phyloP scores from a whole-genome alignment of 2,329 filamentous ascomycete genomes.

The Phoma sp. region DNA sequence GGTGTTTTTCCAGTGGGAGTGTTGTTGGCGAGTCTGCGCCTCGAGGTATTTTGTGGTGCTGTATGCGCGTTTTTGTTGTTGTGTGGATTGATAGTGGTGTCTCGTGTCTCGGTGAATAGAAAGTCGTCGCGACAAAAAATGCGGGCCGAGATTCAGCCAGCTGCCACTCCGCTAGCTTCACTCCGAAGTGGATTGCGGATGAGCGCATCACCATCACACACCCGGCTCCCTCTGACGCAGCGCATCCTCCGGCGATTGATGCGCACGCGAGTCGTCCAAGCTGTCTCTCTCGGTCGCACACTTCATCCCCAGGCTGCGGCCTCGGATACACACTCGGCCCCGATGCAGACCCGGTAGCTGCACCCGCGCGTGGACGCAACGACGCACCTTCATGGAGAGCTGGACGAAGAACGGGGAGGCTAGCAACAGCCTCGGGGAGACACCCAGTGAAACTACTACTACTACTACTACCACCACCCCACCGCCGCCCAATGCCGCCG shows the following conservation, averaged over 20 bases:
- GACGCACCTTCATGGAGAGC: slow-evolving; percentile 27
- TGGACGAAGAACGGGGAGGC: slow-evolving; percentile 31
- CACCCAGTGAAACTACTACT: no score
- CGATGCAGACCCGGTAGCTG: slow-evolving; percentile 54
- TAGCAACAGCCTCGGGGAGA: no score
- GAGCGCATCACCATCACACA: slow-evolving; percentile 18
- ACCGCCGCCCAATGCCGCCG: slow-evolving; percentile 29
- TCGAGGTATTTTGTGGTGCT: no score
- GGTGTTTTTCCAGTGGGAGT: no score
- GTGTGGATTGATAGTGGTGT: background rate
- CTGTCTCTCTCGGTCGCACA: slow-evolving; percentile 54
- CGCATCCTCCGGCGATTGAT: background rate
- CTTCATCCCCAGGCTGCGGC: slow-evolving; percentile 55
- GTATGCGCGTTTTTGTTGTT: background rate
- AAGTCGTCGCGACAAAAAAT: slow-evolving; percentile 32
- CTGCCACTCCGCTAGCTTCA: background rate
- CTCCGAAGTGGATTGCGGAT: background rate
- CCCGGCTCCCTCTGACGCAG: no score
- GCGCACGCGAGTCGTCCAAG: slow-evolving; percentile 37
- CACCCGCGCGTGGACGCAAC: slow-evolving; percentile 49
- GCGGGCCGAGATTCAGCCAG: slow-evolving; percentile 30
- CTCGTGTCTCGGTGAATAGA: no score
- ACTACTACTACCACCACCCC: no score
- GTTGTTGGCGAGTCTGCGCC: no score
- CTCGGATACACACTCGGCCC: slow-evolving; percentile 51